Base-by-base conservation (phyloP, 768 basidiomycete species). In the Rhodotorula taiwanensis region DNA sequence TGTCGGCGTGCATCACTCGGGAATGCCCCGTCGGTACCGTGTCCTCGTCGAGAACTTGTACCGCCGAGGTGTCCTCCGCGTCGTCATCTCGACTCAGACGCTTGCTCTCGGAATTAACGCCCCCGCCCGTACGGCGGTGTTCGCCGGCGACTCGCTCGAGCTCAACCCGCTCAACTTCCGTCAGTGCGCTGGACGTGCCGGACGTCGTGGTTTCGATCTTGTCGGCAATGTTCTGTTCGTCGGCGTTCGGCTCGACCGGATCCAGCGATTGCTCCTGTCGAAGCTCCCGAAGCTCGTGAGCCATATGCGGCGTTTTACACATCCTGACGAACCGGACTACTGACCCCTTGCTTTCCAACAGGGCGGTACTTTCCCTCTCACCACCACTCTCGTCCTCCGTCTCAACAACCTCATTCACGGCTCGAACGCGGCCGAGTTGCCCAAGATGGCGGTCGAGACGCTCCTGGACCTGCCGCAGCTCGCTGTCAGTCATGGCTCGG, bases 21-120 rank as follows among this genome's bases (percentile, higher is more conserved):
- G 86, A 27, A 84, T 87, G 84, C 81, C 82, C 64, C 84, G 81
- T 70, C 74, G 74, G 2, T 87, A 86, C 71, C 75, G 84, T 45
- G 77, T 78, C 49, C 65, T 84, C 0, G 77, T 86, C 0, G 84
- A 86, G 77, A 81, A 81, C 83, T 82, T 62, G 58, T 68, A 85
- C 73, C 81, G 86, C 27, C 76, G 77, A 33, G 84, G 85, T 3
- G 84, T 81, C 63, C 62, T 87, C 48, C 81, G 82, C 25, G 83
- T 87, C 10, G 78, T 87, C 36, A 81, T 87, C 63, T 82, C 86
- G 15, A 87, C 85, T 58, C 82, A 83, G 83, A 86, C 85, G 9
- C 77, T 87, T 58, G 86, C 86, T 2, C 77, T 87, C 20, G 86
- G 86, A 60, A 87, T 87, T 70, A 87, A 87, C 70, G 85, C 85